phyloP scores from a whole-genome alignment of 108 stramenopile genomes.

The Skeletonema potamos region DNA sequence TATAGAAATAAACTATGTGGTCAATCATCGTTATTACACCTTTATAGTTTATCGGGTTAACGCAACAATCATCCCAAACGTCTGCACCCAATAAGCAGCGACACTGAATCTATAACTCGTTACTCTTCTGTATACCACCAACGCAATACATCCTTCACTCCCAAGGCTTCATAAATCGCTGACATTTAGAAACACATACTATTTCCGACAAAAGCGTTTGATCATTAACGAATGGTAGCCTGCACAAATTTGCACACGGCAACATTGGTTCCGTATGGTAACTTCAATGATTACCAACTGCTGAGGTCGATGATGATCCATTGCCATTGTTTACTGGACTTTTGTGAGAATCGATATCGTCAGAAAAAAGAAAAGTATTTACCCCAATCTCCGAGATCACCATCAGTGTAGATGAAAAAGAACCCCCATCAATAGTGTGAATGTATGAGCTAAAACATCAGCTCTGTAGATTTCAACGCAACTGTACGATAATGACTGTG shows the following conservation, averaged over 20 bases:
- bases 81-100: not conserved
- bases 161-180: slow-evolving; percentile 34
- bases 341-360: slow-evolving; percentile 35
- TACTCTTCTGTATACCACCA: slow-evolving; percentile 64
- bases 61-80: too few species aligned
- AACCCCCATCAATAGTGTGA: slow-evolving; percentile 21
- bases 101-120: slow-evolving; percentile 28
- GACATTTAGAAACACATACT: slow-evolving; percentile 48
- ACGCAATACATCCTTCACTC: slow-evolving; percentile 46
- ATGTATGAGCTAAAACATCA: slow-evolving; percentile 45
- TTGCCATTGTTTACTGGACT: not conserved
- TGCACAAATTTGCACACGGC: slow-evolving; percentile 66
- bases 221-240: slow-evolving; percentile 54
- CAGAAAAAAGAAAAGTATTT: slow-evolving; percentile 45
- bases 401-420: slow-evolving; percentile 33
- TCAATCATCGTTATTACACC: too few species aligned
- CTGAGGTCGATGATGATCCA: not conserved
- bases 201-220: slow-evolving; percentile 10
- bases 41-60: too few species aligned
- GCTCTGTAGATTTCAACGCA: slow-evolving; percentile 48
- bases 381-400: slow-evolving; percentile 63
- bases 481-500: slow-evolving; percentile 60
- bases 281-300: slow-evolving; percentile 49
- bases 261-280: slow-evolving; percentile 56
- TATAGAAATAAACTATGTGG: too few species aligned